Evolutionary conservation across 78 protist genomes (phyloP).

Genomic region (Planoprotostelium fungivorum): DNA sequence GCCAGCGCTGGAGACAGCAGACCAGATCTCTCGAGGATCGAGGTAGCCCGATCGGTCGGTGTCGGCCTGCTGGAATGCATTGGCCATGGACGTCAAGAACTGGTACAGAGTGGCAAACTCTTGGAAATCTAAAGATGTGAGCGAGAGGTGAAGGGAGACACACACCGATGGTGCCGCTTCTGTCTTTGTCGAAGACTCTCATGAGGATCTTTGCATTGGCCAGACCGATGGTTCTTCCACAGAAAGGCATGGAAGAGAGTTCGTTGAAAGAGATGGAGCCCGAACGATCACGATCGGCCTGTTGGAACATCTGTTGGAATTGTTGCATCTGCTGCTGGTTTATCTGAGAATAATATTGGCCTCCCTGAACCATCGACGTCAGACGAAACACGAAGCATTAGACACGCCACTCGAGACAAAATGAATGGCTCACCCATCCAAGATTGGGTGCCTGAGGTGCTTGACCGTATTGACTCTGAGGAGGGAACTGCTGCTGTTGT

Average conservation of each 20-base stretch:
- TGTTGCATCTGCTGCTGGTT: neutral
- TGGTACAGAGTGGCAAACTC: neutral
- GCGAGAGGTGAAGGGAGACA: neutral
- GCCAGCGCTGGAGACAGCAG: neutral
- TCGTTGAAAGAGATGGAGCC: neutral
- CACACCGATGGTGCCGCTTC: neutral
- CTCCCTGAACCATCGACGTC: neutral
- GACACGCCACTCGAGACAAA: too few species aligned
- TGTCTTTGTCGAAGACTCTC: neutral
- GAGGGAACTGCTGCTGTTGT: neutral
- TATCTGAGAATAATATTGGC: neutral
- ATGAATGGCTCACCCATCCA: neutral
- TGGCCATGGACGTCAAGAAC: neutral
- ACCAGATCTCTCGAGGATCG: neutral
- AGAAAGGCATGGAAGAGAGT: neutral
- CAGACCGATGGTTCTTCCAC: neutral
- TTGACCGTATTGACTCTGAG: neutral
- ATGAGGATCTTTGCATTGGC: neutral
- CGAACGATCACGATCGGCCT: neutral
- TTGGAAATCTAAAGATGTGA: neutral
- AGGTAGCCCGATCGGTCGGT: neutral
- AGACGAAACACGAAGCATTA: neutral
- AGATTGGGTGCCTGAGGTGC: neutral
- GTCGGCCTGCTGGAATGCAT: neutral
- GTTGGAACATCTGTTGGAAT: neutral